Evolutionary conservation across 2,329 filamentous ascomycete genomes (phyloP).

Genomic region (Lasiodiplodia gonubiensis): DNA sequence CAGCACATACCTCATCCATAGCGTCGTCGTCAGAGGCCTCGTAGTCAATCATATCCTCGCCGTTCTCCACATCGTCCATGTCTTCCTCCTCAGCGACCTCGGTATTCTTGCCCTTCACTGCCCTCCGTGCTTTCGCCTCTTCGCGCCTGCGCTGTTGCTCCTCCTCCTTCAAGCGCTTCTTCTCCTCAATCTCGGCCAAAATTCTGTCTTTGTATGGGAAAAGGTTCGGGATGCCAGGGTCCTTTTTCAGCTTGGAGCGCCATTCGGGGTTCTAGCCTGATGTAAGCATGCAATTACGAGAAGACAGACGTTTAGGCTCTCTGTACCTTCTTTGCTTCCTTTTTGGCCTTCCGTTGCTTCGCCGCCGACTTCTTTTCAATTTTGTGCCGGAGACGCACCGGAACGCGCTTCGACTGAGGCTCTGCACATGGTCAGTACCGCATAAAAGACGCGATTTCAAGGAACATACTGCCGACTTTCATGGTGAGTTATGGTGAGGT

Average conservation of each 20-base stretch:
- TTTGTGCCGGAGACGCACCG: slow-evolving; percentile 90
- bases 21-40: slow-evolving; percentile 63
- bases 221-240: slow-evolving; percentile 94
- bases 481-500: slow-evolving; percentile 37
- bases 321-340: slow-evolving; percentile 82
- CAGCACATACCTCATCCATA: slow-evolving; percentile 56
- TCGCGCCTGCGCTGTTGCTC: slow-evolving; percentile 72
- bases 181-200: slow-evolving; percentile 92
- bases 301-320: not conserved
- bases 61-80: slow-evolving; percentile 43
- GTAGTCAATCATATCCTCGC: slow-evolving; percentile 50
- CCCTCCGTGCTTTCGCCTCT: slow-evolving; percentile 61
- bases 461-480: slow-evolving; percentile 51
- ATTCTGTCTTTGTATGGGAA: slow-evolving; percentile 98
- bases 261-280: slow-evolving; percentile 82
- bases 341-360: slow-evolving; percentile 89
- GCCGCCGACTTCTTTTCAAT: slow-evolving; percentile 90
- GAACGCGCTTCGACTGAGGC: slow-evolving; percentile 90
- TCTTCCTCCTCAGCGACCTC: slow-evolving; percentile 57
- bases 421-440: slow-evolving; percentile 59
- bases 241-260: slow-evolving; percentile 94
- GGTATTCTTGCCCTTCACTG: slow-evolving; percentile 44
- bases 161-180: slow-evolving; percentile 78
- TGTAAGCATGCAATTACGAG: slow-evolving; percentile 33
- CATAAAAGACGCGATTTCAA: not conserved